Base-by-base conservation (phyloP, 768 basidiomycete species). In the Omphalotus guepiniiformis region DNA sequence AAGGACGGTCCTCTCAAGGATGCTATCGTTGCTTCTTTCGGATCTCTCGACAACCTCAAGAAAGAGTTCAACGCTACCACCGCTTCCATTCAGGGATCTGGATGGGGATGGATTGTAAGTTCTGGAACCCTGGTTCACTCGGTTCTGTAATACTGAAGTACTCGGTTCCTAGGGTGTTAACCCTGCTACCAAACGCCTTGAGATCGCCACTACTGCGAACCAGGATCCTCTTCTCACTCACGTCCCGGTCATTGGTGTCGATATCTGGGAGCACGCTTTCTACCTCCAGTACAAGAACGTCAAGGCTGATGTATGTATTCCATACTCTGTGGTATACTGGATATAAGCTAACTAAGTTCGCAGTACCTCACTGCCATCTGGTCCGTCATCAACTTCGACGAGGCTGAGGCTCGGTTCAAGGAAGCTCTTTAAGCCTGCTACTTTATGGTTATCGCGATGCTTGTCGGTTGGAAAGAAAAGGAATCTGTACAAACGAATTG, bases 241-340 rank as follows among this genome's bases (percentile, higher is more conserved):
- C 61, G 67, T 79, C 46, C 90, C 93, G 46, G 78, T 96, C 70
- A 88, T 94, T 56, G 92, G 93, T 36, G 85, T 96, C 56, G 93
- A 94, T 55, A 82, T 94, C 61, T 95, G 93, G 93, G 92, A 95
- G 70, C 93, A 94, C 61, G 90, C 92, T 43, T 92, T 93, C 75
- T 97, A 95, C 73, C 79, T 95, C 57, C 92, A 97, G 66, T 97
- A 97, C 72, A 80, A 87, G 68, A 96, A 95, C 69, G 91, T 92
- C 63, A 95, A 95, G 78, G 81, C 68, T 49, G 88, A 95, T 57
- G 93, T 94, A 60, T 64, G 93, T 78, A 6, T 32, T 40, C 2
- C 9, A 25, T 26, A 26, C 6, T n/a, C n/a, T 36, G 29, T 42
- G 23, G 25, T 16, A n/a, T n/a, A n/a, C n/a, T n/a, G n/a, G n/a